Percentiles rank a stretch among this genome's conserved stretches.
phyloP scores from a whole-genome alignment of 148 eudicot genomes.

The Nepenthes mirabilis region DNA sequence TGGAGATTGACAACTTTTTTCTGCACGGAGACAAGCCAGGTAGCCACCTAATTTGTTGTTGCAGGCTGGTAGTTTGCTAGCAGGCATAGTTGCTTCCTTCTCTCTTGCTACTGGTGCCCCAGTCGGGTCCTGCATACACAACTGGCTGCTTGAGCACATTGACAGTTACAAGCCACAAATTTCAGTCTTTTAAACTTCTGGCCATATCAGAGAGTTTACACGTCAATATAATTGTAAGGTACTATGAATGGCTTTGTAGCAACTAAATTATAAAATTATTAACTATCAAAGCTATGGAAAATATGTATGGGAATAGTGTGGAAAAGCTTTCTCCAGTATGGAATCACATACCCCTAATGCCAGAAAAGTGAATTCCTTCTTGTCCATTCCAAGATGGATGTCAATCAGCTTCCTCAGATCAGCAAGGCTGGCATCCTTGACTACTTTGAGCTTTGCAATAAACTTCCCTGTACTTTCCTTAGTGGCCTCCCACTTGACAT shows the following conservation, averaged over 20 bases:
- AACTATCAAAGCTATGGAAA: too few relatives aligned
- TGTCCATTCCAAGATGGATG: constrained; percentile 53
- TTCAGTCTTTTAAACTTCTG: too few relatives aligned
- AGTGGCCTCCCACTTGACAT: constrained; percentile 87
- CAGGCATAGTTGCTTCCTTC: constrained; percentile 33
- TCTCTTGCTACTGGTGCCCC: constrained; percentile 68
- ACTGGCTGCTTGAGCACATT: background rate
- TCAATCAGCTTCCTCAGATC: constrained; percentile 82
- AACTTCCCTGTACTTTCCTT: constrained; percentile 60
- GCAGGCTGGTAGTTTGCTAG: constrained; percentile 62
- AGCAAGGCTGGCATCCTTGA: constrained; percentile 60
- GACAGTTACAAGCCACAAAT: background rate
- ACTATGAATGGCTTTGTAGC: background rate
- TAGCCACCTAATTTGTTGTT: constrained; percentile 48
- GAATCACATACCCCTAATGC: constrained; percentile 44
- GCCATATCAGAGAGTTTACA: too few relatives aligned
- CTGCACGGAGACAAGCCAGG: constrained; percentile 58
- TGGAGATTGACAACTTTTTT: constrained; percentile 26
- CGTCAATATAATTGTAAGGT: too few relatives aligned
- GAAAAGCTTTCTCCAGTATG: background rate
- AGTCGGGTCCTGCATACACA: constrained; percentile 44
- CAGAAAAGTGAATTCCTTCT: constrained; percentile 67
- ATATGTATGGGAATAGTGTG: too few relatives aligned
- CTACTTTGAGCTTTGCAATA: constrained; percentile 52
- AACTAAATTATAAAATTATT: background rate